phyloP scores from a whole-genome alignment of 306 rosid genomes.

The Fagus crenata region DNA sequence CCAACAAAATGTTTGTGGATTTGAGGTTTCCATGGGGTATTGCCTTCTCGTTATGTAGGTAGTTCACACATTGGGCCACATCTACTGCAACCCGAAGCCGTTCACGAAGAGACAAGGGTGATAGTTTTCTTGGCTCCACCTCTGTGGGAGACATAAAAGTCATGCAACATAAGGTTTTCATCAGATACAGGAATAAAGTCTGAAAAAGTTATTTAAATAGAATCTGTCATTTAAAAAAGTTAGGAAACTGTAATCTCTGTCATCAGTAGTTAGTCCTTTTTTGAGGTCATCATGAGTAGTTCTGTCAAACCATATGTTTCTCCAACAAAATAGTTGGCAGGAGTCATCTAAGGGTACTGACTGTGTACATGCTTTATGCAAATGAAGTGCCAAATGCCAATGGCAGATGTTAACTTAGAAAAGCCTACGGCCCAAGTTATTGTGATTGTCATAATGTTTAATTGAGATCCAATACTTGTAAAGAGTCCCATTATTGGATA shows the following conservation, averaged over 20 bases:
- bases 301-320: background rate
- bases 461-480: slow-evolving; percentile 1
- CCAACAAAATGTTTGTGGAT: slow-evolving; percentile 69
- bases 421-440: slow-evolving; percentile 1
- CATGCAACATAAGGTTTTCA: background rate
- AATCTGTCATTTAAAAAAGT: background rate
- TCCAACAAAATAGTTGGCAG: background rate
- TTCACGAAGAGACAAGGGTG: slow-evolving; percentile 52
- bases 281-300: background rate
- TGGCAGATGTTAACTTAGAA: background rate
- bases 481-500: background rate
- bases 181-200: background rate
- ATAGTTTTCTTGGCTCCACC: slow-evolving; percentile 47
- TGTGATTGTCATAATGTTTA: background rate
- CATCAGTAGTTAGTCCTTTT: background rate
- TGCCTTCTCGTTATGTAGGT: slow-evolving; percentile 68
- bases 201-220: too few relatives aligned
- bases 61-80: slow-evolving; percentile 57
- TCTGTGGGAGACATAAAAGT: slow-evolving; percentile 37
- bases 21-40: slow-evolving; percentile 88
- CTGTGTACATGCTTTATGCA: background rate
- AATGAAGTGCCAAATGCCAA: background rate
- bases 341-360: background rate
- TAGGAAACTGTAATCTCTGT: background rate
- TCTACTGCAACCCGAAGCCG: slow-evolving; percentile 57